Evolutionary conservation across 805 yeast species (phyloP).

Genomic region (Kazachstania taianensis): DNA sequence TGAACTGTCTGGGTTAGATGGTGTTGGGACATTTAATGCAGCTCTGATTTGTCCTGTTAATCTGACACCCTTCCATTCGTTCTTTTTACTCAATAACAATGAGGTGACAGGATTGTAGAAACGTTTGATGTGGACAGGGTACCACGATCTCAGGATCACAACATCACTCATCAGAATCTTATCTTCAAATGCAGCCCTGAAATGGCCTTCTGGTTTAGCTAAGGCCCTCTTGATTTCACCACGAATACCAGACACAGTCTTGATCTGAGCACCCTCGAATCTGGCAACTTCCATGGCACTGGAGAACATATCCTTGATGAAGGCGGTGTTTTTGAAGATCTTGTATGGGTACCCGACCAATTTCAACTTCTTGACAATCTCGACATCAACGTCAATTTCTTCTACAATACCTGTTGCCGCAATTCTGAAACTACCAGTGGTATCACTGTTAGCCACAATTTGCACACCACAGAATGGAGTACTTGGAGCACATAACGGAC

Average conservation of each 20-base stretch:
- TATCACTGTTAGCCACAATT: constrained; percentile 69
- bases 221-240: constrained; percentile 96
- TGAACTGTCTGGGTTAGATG: constrained; percentile 41
- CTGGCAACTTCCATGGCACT: constrained; percentile 91
- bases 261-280: constrained; percentile 94
- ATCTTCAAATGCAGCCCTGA: constrained; percentile 95
- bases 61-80: constrained; percentile 94
- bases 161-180: constrained; percentile 85
- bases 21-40: constrained; percentile 54
- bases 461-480: constrained; percentile 96
- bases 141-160: constrained; percentile 89
- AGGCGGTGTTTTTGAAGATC: constrained; percentile 91
- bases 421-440: constrained; percentile 85
- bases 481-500: constrained; percentile 94
- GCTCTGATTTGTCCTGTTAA: constrained; percentile 90
- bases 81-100: constrained; percentile 61
- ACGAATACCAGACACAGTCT: constrained; percentile 93
- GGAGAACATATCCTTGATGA: constrained; percentile 91
- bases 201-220: constrained; percentile 89
- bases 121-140: constrained; percentile 81
- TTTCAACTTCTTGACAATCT: constrained; percentile 91
- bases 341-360: constrained; percentile 92
- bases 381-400: constrained; percentile 79
- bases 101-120: constrained; percentile 97
- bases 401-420: constrained; percentile 96